Conservation (phyloP, 1,139 yeast genomes). For the Saccharomyces hybrid region DNA sequence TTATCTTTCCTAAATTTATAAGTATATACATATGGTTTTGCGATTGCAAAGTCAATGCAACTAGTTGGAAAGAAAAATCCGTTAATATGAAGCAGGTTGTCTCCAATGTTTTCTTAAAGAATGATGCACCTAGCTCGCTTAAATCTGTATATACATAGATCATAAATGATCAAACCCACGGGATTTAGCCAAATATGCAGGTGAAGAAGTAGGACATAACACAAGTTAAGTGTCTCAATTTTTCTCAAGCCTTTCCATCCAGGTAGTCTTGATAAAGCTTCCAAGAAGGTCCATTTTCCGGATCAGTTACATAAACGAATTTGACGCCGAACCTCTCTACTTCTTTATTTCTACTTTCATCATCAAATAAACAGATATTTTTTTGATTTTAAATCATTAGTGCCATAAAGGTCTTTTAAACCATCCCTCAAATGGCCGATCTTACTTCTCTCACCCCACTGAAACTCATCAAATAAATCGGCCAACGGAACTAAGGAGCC, state of each 20-base stretch:
- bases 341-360: slow-evolving; percentile 51
- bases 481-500: slow-evolving; percentile 21
- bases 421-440: slow-evolving; percentile 40
- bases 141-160: neutral
- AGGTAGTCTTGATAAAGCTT: slow-evolving; percentile 25
- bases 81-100: too few relatives aligned
- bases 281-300: slow-evolving; percentile 31
- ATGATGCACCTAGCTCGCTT: too few relatives aligned
- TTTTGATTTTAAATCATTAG: slow-evolving; percentile 31
- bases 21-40: too few relatives aligned
- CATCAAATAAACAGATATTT: slow-evolving; percentile 48
- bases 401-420: slow-evolving; percentile 39
- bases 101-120: too few relatives aligned
- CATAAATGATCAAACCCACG: neutral
- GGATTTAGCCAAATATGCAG: neutral
- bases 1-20: too few relatives aligned
- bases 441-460: slow-evolving; percentile 59
- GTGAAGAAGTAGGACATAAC: neutral
- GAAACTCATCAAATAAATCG: slow-evolving; percentile 40
- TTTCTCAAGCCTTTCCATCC: neutral
- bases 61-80: too few relatives aligned
- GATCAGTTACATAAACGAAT: slow-evolving; percentile 35
- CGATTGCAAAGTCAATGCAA: too few relatives aligned
- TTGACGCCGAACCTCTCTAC: slow-evolving; percentile 46
- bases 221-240: neutral